Conservation (phyloP, 2,329 filamentous ascomycete species). For the Fusarium phyllophilum region DNA sequence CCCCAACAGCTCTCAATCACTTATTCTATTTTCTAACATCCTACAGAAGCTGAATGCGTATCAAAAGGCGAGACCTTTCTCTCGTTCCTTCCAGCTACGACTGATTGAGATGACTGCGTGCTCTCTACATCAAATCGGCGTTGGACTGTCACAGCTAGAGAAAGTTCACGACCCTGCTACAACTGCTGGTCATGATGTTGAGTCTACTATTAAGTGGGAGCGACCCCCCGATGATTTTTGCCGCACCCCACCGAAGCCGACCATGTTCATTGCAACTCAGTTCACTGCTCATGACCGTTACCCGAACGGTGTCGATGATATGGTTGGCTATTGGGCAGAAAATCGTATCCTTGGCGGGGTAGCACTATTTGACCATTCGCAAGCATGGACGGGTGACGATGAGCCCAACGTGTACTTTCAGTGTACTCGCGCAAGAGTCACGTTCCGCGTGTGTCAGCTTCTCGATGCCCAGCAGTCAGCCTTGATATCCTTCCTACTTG, state of each 20-base stretch:
- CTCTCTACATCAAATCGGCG: not conserved
- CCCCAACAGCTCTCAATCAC: fast-evolving
- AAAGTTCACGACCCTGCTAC: not conserved
- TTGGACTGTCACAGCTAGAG: not conserved
- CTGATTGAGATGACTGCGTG: not conserved
- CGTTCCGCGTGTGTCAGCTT: constrained; percentile 16
- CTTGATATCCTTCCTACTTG: constrained; percentile 8
- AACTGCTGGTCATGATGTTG: not conserved
- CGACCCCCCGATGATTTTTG: not conserved
- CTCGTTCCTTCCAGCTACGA: not conserved
- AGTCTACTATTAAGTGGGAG: constrained; percentile 3
- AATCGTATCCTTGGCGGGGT: constrained; percentile 21
- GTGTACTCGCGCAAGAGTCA: constrained; percentile 3
- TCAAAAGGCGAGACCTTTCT: fast-evolving
- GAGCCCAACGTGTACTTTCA: constrained; percentile 17
- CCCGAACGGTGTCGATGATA: constrained; percentile 8
- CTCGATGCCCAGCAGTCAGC: constrained; percentile 10
- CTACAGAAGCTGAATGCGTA: not conserved
- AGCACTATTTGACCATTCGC: constrained; percentile 7
- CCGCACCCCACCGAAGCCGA: not conserved
- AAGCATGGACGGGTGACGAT: not conserved
- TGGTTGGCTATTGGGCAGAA: constrained; percentile 21
- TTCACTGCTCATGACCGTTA: constrained; percentile 10
- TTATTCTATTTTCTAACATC: too few relatives aligned
- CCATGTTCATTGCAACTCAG: constrained; percentile 7